Base-by-base conservation (phyloP, 192 early-diverging fungal species). In the Entomortierella lignicola region DNA sequence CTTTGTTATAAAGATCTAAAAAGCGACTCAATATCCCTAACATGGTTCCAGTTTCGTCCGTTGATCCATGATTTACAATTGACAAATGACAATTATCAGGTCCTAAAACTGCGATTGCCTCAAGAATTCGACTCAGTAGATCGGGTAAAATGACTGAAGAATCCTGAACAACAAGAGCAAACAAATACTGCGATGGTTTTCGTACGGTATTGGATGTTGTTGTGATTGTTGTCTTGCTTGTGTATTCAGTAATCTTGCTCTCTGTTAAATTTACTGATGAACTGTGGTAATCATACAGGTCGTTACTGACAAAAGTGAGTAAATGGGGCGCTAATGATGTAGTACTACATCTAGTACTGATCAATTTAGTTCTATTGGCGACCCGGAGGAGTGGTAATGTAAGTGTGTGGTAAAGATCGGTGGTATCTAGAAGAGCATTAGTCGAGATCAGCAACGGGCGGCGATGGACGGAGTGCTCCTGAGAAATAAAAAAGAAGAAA, bases 31-130 rank as follows among this genome's bases (percentile, higher is more conserved):
- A 53, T 0, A 17, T 10, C 3, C 21, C 5, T 8, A 73, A 21
- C 47, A 66, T 59, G 0, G 4, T 26, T 29, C 20, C 34, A 4
- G 71, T 66, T 2, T 25, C 17, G 32, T 74, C 72, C 4, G 32
- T 52, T 1, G 72, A 74, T 7, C 52, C 72, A 27, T 66, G 55
- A 25, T 74, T 58, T 0, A 74, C 72, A 47, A 74, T 60, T 7
- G 72, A 74, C 15, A 74, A 20, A 48, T 74, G 72, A 23, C 63
- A 66, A 20, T 74, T 25, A 17, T 74, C 50, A 0, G 72, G 64
- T 8, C 72, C 72, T 31, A 74, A 31, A 17, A 74, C 51, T 7
- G 63, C 64, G 13, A 74, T 66, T 0, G 58, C 43, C 10, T 74
- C 72, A 21, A 73, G 47, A 20, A 65, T 42, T 13, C 71, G 55